Conservation (phyloP, 768 basidiomycete species). For the Hygrophorus russula region DNA sequence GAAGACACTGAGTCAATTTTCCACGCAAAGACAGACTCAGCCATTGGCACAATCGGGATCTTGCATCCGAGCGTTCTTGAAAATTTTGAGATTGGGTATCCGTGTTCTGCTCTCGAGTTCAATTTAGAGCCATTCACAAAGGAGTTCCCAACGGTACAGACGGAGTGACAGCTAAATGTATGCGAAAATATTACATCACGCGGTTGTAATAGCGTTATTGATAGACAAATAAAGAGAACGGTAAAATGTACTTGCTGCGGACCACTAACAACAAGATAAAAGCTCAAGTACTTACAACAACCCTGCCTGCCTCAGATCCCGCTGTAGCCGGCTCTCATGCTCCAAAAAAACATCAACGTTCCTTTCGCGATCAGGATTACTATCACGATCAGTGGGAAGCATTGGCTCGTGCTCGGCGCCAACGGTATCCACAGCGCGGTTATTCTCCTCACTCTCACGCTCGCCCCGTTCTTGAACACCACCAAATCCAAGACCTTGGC, state of each 20-base stretch:
- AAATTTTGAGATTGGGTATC: constrained; percentile 90
- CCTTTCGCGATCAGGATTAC: constrained; percentile 31
- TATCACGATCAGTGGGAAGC: constrained; percentile 24
- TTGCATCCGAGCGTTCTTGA: constrained; percentile 86
- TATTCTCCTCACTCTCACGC: constrained; percentile 4
- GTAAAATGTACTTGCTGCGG: neutral
- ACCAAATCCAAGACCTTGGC: constrained; percentile 32
- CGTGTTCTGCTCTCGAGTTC: constrained; percentile 93
- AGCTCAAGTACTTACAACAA: constrained; percentile 32
- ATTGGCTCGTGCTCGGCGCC: constrained; percentile 24
- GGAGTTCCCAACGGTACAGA: constrained; percentile 46
- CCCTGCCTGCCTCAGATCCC: constrained; percentile 53
- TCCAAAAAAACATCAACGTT: constrained; percentile 33
- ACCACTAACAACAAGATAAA: neutral
- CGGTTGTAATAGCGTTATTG: constrained; percentile 4
- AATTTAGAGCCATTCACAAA: constrained; percentile 91
- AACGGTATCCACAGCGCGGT: constrained; percentile 14
- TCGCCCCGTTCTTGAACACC: neutral
- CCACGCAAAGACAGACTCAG: constrained; percentile 40
- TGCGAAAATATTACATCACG: neutral
- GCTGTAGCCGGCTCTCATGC: constrained; percentile 46
- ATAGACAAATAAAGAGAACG: constrained; percentile 1
- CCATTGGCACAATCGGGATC: constrained; percentile 86
- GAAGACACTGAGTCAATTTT: constrained; percentile 35
- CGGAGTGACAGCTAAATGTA: constrained; percentile 31